Evolutionary conservation across 106 monocot species (phyloP), one percentile per base, ranked within the genome.

Genomic region (Allium fistulosum): DNA sequence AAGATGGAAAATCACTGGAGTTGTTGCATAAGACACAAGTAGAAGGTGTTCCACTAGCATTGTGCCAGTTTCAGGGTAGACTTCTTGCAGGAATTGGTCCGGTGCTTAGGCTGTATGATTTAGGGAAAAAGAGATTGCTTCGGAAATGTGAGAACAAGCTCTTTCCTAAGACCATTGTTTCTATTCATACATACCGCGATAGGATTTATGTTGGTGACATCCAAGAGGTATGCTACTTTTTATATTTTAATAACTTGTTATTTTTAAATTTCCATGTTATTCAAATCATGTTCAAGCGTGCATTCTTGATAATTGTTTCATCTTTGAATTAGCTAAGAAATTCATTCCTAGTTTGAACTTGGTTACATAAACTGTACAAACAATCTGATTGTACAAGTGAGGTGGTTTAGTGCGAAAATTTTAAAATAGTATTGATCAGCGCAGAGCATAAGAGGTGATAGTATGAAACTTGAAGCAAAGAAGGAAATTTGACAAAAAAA

Each of bases 121-220:
- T 97, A 55, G 96, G 96, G 10, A 97, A 92, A 73, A 88, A 71
- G 69, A 86, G 86, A 74, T 72, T 97, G 57, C 82, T 97, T 6
- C 83, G 92, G 70, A 97, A 97, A 74, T 97, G 96, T 73, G 92
- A 97, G 72, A 97, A 97, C 76, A 97, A 97, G 59, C 88, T 92
- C 9, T 97, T 97, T 47, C 96, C 96, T 1, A 97, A 82, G 73
- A 79, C 80, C 2, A 83, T 97, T 58, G 48, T 88, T 17, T 92
- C 88, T 16, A 92, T 97, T 69, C 92, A 97, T 65, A 97, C 96
- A 11, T 97, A 97, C 74, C 85, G 96, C 51, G 96, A 97, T 76
- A 78, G 96, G 68, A 97, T 97, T 57, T 97, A 89, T 73, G 88
- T 97, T 78, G 92, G 96, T 45, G 96, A 97, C 64, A 85, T 97